A percentile compares a stretch with the other conserved stretches of the same genome.
Evolutionary conservation across 1,284 basidiomycete species (phyloP).

Genomic region (Phylloboletellus chloephorus): DNA sequence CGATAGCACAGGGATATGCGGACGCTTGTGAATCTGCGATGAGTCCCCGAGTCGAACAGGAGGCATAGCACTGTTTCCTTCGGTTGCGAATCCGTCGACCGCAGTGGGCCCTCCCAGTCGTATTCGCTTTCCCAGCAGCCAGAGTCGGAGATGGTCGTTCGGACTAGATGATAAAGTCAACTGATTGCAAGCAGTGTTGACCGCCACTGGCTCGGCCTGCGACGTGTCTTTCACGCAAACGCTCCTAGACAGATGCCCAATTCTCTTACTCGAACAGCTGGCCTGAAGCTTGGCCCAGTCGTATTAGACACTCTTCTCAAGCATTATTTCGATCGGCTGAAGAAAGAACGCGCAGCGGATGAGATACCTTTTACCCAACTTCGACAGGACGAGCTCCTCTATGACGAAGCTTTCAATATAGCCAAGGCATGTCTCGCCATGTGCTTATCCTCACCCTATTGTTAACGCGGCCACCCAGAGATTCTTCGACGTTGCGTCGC

Average conservation of each 20-base stretch:
- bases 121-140: slow-evolving; percentile 10
- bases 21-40: slow-evolving; percentile 11
- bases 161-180: too few species aligned
- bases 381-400: slow-evolving; percentile 73
- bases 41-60: slow-evolving; percentile 9
- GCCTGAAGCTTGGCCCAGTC: slow-evolving; percentile 66
- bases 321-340: slow-evolving; percentile 71
- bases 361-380: slow-evolving; percentile 39
- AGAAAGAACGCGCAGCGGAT: slow-evolving; percentile 36
- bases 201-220: too few species aligned
- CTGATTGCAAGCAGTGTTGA: too few species aligned
- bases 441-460: background rate
- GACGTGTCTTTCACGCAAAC: background rate
- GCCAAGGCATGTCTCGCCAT: slow-evolving; percentile 56
- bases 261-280: slow-evolving; percentile 53
- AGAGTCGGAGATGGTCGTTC: too few species aligned
- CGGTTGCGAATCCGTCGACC: background rate
- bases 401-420: slow-evolving; percentile 77
- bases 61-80: slow-evolving; percentile 3
- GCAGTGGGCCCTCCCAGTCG: slow-evolving; percentile 1
- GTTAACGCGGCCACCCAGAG: slow-evolving; percentile 34
- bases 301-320: slow-evolving; percentile 76
- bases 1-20: slow-evolving; percentile 6
- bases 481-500: slow-evolving; percentile 54
- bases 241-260: slow-evolving; percentile 34